Evolutionary conservation across 257 asterid species (phyloP), one percentile per base, ranked within the genome.

Genomic region (Solanum bulbocastanum): DNA sequence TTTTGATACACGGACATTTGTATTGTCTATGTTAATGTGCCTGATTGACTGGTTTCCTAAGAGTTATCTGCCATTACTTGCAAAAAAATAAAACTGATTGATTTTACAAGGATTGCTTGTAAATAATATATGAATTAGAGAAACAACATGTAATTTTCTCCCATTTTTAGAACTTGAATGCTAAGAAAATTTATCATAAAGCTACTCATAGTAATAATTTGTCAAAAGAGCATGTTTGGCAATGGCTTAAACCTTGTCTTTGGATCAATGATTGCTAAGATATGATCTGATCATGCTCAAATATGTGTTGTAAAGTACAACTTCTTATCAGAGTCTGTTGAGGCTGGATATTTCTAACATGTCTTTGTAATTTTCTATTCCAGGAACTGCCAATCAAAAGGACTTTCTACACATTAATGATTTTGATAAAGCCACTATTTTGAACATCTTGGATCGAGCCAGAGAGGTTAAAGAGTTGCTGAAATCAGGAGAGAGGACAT

Each of bases 351-450:
- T 81, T 73, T 84, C 86, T 69, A 69, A 46, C 84, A 30, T 46
- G 27, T 46, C 68, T 49, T 2, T 5, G 18, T 16, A 44, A 49
- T 81, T 49, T 30, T 81, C 30, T 81, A 68, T 90, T 91, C 82
- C 98, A 95, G 99, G 90, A 5, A 88, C 93, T 90, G 91, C 94
- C 73, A 96, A 94, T 49, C 89, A 93, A 87, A 96, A 89, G 91
- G 99, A 97, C 90, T 97, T 97, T 90, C 90, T 97, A 52, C 98
- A 96, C 95, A 97, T 95, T 33, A 87, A 72, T 87, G 99, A 96
- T 89, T 97, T 94, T 85, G 94, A 96, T 92, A 97, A 96, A 91
- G 94, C 91, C 78, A 97, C 98, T 56, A 92, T 97, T 82, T 66
- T 95, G 79, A 92, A 89, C 91, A 95, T 97, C 82, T 90, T 97